These are phyloP conservation scores for Tolypocladium album DNA, from an alignment of 2,329 filamentous ascomycete species.

Conservation along the genomic window DNA sequence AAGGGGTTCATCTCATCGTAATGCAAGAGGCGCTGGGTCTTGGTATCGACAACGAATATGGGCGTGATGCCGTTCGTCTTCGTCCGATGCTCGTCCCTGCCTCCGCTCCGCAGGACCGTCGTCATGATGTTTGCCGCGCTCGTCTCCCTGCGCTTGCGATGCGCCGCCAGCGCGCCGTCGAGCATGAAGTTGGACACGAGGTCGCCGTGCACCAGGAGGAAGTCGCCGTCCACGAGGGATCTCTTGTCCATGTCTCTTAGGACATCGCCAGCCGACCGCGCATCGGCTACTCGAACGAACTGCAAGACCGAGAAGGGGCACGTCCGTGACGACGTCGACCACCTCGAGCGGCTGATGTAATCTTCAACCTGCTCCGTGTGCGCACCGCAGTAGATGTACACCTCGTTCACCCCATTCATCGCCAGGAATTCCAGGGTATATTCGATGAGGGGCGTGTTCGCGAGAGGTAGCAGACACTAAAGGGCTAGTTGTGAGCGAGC, in stretches of 20 bases:
- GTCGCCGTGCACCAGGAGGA: slow-evolving; percentile 86
- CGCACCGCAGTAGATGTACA: slow-evolving; percentile 83
- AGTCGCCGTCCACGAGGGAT: slow-evolving; percentile 78
- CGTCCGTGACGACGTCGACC: slow-evolving; percentile 46
- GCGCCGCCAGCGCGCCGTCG: slow-evolving; percentile 65
- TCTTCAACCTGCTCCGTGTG: slow-evolving; percentile 80
- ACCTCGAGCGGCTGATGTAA: slow-evolving; percentile 70
- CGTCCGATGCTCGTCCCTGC: slow-evolving; percentile 58
- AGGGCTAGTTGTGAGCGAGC: neutral
- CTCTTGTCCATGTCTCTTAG: slow-evolving; percentile 88
- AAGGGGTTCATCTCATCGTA: slow-evolving; percentile 82
- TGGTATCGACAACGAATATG: slow-evolving; percentile 77
- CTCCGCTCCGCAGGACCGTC: slow-evolving; percentile 74
- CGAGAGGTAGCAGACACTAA: slow-evolving; percentile 84
- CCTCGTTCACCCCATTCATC: slow-evolving; percentile 88
- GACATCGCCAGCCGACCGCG: slow-evolving; percentile 82
- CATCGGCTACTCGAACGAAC: slow-evolving; percentile 74
- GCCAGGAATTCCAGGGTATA: slow-evolving; percentile 95
- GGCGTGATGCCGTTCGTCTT: slow-evolving; percentile 67
- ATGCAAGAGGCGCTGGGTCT: slow-evolving; percentile 72
- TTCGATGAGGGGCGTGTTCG: slow-evolving; percentile 90
- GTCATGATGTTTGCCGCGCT: slow-evolving; percentile 98
- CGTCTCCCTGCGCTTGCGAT: slow-evolving; percentile 67
- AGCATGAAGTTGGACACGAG: slow-evolving; percentile 82
- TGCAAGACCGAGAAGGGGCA: slow-evolving; percentile 68